Conservation (phyloP, 306 rosid genomes). For the Fragaria vesca region DNA sequence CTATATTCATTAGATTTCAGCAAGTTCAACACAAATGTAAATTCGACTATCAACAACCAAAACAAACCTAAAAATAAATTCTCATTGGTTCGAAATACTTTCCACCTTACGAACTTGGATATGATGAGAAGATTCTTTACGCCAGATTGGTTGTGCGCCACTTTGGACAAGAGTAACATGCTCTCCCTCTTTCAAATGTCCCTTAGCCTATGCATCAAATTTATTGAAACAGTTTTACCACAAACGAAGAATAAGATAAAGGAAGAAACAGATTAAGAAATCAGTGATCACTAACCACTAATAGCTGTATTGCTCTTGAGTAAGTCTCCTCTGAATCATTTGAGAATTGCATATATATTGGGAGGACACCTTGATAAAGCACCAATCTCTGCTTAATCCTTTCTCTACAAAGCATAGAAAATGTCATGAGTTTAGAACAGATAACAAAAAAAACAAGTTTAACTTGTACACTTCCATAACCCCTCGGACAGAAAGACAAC, state of each 20-base stretch:
- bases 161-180: slow-evolving; percentile 91
- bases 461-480: neutral
- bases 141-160: slow-evolving; percentile 97
- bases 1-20: slow-evolving; percentile 8
- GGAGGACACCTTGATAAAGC: slow-evolving; percentile 76
- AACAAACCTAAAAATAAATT: neutral
- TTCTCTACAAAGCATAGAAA: slow-evolving; percentile 45
- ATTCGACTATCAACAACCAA: neutral
- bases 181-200: slow-evolving; percentile 63
- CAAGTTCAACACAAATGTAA: neutral
- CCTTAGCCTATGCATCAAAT: slow-evolving; percentile 51
- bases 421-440: slow-evolving; percentile 1
- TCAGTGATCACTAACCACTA: slow-evolving; percentile 58
- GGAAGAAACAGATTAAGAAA: neutral
- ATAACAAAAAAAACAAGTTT: neutral
- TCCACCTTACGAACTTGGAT: slow-evolving; percentile 85
- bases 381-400: slow-evolving; percentile 82
- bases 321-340: slow-evolving; percentile 87
- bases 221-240: slow-evolving; percentile 15
- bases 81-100: slow-evolving; percentile 32
- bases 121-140: slow-evolving; percentile 79
- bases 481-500: neutral
- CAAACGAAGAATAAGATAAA: slow-evolving; percentile 10
- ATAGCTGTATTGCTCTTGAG: slow-evolving; percentile 71
- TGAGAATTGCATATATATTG: slow-evolving; percentile 81